Evolutionary conservation across 768 basidiomycete species (phyloP).

Genomic region (Mycena vulgaris): DNA sequence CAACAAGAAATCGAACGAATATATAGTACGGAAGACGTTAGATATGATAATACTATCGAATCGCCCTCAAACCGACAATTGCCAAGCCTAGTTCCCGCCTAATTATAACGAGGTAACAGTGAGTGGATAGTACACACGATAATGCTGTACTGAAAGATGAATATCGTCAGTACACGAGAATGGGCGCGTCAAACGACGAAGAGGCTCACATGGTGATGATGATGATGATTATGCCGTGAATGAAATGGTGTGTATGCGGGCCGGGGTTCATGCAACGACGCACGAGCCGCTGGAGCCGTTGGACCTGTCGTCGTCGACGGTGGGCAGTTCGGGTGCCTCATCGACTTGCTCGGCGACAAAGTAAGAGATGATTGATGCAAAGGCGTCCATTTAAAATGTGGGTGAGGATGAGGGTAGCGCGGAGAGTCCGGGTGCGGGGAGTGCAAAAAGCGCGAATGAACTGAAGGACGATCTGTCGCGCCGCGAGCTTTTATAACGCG

Average conservation of each 20-base stretch:
- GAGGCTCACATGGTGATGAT: conserved; percentile 12
- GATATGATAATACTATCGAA: neutral
- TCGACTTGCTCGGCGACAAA: conserved; percentile 24
- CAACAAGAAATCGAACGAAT: conserved; percentile 31
- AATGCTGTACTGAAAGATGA: neutral
- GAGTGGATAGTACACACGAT: conserved; percentile 23
- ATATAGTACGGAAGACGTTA: conserved; percentile 25
- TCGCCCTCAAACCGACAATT: conserved; percentile 16
- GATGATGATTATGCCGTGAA: conserved; percentile 24
- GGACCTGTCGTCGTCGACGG: conserved; percentile 29
- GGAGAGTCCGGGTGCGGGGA: conserved; percentile 1
- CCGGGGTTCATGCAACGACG: conserved; percentile 29
- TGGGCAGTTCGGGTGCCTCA: conserved; percentile 21
- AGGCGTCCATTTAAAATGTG: conserved; percentile 31
- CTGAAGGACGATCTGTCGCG: neutral
- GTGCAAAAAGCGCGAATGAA: conserved; percentile 1
- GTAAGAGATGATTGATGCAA: conserved; percentile 25
- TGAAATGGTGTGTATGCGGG: neutral
- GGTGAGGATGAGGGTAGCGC: conserved; percentile 27
- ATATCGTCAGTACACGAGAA: neutral
- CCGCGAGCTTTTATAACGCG: conserved; percentile 9
- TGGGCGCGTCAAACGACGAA: neutral
- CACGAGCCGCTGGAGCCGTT: conserved; percentile 32
- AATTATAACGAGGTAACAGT: conserved; percentile 27
- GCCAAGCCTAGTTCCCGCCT: conserved; percentile 20